Conservation (phyloP, 2,329 filamentous ascomycete species). For the Pyricularia pennisetigena region DNA sequence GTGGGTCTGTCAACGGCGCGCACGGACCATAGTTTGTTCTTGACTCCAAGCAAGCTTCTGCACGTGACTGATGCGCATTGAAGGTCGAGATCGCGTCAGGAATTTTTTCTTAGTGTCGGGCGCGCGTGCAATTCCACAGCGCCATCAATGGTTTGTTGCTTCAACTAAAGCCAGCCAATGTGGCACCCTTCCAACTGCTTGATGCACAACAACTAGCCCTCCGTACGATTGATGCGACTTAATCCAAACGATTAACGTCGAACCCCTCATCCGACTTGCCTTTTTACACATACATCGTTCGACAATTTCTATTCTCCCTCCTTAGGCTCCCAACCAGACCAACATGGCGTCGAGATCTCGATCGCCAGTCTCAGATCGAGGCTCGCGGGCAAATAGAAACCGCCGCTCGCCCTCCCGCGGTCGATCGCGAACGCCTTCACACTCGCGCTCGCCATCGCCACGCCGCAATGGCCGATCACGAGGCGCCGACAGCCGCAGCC, state of each 20-base stretch:
- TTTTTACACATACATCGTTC: background rate
- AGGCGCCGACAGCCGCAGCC: constrained; percentile 15
- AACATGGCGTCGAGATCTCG: constrained; percentile 4
- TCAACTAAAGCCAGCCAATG: background rate
- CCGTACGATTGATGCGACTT: background rate
- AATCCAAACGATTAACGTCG: background rate
- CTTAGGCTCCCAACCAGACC: background rate
- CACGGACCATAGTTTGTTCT: background rate
- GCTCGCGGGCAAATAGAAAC: background rate
- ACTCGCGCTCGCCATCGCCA: constrained; percentile 19
- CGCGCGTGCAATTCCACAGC: background rate
- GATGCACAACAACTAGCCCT: background rate
- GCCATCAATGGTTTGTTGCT: background rate
- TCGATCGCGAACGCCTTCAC: constrained; percentile 4
- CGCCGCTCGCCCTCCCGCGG: constrained; percentile 3
- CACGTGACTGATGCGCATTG: background rate
- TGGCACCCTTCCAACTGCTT: background rate
- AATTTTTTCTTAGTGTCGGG: background rate
- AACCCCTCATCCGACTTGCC: background rate
- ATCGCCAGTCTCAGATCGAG: constrained; percentile 3
- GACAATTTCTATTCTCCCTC: background rate
- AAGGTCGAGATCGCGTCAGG: background rate
- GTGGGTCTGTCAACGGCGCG: background rate
- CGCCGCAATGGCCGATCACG: constrained; percentile 24
- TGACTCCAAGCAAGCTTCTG: background rate